Conservation (phyloP, 192 early-diverging fungal genomes). For the Geranomyces michiganensis region DNA sequence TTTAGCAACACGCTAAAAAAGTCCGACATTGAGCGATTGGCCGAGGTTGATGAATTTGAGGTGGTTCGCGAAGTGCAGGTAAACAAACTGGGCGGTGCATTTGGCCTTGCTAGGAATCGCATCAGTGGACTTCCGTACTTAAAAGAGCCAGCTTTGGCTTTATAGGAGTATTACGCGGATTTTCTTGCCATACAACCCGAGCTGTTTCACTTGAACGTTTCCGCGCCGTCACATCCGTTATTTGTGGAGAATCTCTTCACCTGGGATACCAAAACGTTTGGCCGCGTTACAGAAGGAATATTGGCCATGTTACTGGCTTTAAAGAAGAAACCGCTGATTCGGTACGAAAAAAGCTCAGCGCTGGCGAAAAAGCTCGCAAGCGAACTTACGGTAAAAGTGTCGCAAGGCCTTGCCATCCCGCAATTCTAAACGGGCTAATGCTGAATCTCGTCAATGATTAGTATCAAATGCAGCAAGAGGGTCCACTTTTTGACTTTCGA, state of each 20-base stretch:
- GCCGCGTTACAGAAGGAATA: constrained; percentile 79
- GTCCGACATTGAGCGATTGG: constrained; percentile 86
- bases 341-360: constrained; percentile 81
- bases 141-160: too few relatives aligned
- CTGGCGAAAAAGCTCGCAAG: constrained; percentile 82
- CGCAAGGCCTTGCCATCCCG: too few relatives aligned
- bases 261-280: constrained; percentile 82
- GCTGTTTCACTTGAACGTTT: constrained; percentile 78
- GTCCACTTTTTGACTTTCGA: constrained; percentile 76
- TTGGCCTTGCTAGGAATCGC: too few relatives aligned
- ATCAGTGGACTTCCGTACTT: too few relatives aligned
- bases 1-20: constrained; percentile 95
- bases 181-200: constrained; percentile 82
- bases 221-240: constrained; percentile 61
- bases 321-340: constrained; percentile 89
- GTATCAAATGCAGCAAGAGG: constrained; percentile 78
- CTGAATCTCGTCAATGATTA: constrained; percentile 51
- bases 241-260: constrained; percentile 70
- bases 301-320: constrained; percentile 75
- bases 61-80: constrained; percentile 92
- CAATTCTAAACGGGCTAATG: constrained; percentile 73
- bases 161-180: constrained; percentile 94
- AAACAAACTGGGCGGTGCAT: constrained; percentile 12
- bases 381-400: constrained; percentile 74
- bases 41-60: constrained; percentile 94